Evolutionary conservation across 2,329 filamentous ascomycete genomes (phyloP).

Genomic region (Exophiala viscosa): DNA sequence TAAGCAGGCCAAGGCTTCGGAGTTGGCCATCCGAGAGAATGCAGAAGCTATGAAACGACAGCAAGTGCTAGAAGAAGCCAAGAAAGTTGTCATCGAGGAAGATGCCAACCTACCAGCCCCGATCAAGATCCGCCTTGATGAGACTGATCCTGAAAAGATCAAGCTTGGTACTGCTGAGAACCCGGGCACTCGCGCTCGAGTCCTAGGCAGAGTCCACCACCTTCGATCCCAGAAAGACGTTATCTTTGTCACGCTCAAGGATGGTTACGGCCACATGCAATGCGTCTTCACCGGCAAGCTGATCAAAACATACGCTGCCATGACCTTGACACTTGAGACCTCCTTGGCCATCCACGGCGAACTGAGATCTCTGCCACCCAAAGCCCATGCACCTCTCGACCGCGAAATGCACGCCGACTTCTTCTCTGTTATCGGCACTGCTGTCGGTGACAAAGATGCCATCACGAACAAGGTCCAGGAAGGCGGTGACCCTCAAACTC

Average conservation of each 20-base stretch:
- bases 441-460: constrained; percentile 82
- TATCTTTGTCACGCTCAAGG: constrained; percentile 79
- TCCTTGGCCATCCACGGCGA: constrained; percentile 80
- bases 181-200: constrained; percentile 69
- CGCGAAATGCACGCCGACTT: constrained; percentile 89
- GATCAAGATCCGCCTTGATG: constrained; percentile 70
- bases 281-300: constrained; percentile 77
- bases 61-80: constrained; percentile 73
- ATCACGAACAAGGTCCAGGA: constrained; percentile 78
- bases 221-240: constrained; percentile 77
- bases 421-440: constrained; percentile 73
- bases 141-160: constrained; percentile 59
- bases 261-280: constrained; percentile 82
- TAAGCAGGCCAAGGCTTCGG: constrained; percentile 75
- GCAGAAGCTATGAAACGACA: constrained; percentile 69
- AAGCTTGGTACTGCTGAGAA: constrained; percentile 55
- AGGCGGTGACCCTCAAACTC: constrained; percentile 65
- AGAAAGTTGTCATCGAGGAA: constrained; percentile 69
- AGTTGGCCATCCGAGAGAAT: constrained; percentile 66
- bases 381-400: constrained; percentile 73
- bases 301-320: constrained; percentile 85
- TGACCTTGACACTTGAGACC: constrained; percentile 83
- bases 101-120: constrained; percentile 70
- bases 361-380: constrained; percentile 74
- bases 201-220: constrained; percentile 78